Evolutionary conservation across 2,329 filamentous ascomycete genomes (phyloP).

Genomic region (Ascosphaera aggregata): DNA sequence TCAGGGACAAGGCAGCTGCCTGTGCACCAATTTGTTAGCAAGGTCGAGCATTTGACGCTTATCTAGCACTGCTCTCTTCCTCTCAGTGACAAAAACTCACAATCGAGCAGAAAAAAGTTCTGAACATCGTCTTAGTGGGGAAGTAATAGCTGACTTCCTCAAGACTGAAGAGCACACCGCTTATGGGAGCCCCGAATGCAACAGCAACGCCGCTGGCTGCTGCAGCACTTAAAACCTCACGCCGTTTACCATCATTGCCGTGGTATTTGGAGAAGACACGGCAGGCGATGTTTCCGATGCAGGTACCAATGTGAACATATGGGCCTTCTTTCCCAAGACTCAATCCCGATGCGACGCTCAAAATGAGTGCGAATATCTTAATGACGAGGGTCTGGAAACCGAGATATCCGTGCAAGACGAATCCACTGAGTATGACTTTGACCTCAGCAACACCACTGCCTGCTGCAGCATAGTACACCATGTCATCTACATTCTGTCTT

Average conservation of each 20-base stretch:
- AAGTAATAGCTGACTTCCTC: slow-evolving; percentile 84
- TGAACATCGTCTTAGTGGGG: slow-evolving; percentile 86
- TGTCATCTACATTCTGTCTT: slow-evolving; percentile 26
- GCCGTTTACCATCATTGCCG: slow-evolving; percentile 75
- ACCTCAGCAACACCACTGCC: slow-evolving; percentile 95
- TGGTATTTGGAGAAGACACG: slow-evolving; percentile 91
- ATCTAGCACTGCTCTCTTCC: no score
- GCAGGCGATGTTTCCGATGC: slow-evolving; percentile 85
- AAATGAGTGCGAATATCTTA: slow-evolving; percentile 60
- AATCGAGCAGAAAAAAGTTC: slow-evolving; percentile 97
- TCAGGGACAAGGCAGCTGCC: slow-evolving; percentile 63
- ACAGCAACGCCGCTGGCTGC: slow-evolving; percentile 85
- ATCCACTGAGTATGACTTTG: slow-evolving; percentile 91
- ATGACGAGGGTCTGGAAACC: slow-evolving; percentile 67
- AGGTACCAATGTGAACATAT: slow-evolving; percentile 92
- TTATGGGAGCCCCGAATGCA: slow-evolving; percentile 82
- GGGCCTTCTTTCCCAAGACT: slow-evolving; percentile 89
- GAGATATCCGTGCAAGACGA: slow-evolving; percentile 87
- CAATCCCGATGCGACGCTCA: slow-evolving; percentile 79
- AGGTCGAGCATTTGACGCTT: background rate
- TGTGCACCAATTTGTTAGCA: slow-evolving; percentile 8
- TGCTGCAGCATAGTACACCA: slow-evolving; percentile 88
- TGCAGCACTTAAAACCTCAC: slow-evolving; percentile 78
- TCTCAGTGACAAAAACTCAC: slow-evolving; percentile 23
- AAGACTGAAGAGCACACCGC: slow-evolving; percentile 79